Evolutionary conservation across 495 filamentous ascomycete genomes (phyloP).

Genomic region (Aspergillus nanangensis): DNA sequence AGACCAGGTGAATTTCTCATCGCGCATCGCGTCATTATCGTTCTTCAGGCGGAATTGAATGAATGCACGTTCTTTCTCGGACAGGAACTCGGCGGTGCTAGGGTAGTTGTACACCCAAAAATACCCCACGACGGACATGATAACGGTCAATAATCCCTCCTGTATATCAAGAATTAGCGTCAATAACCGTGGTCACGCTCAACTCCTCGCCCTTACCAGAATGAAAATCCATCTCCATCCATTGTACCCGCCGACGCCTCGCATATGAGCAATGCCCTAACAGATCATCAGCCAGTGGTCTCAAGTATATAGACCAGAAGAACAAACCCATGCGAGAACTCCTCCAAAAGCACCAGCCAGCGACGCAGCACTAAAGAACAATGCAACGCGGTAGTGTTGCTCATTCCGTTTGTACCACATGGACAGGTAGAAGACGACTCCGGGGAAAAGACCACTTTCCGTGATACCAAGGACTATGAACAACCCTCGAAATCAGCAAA

Average conservation of each 20-base stretch:
- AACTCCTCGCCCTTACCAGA: slow-evolving; percentile 54
- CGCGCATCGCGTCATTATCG: slow-evolving; percentile 55
- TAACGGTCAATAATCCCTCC: slow-evolving; percentile 67
- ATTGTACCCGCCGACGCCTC: slow-evolving; percentile 55
- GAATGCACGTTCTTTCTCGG: slow-evolving; percentile 55
- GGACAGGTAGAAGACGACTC: slow-evolving; percentile 77
- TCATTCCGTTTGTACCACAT: slow-evolving; percentile 81
- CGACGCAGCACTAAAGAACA: slow-evolving; percentile 72
- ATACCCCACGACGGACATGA: slow-evolving; percentile 58
- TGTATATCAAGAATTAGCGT: slow-evolving; percentile 12
- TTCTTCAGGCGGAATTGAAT: slow-evolving; percentile 56
- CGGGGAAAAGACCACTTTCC: slow-evolving; percentile 62
- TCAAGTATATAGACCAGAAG: neutral
- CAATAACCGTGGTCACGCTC: neutral
- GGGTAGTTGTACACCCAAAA: slow-evolving; percentile 74
- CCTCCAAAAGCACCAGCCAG: slow-evolving; percentile 79
- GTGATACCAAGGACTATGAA: slow-evolving; percentile 32
- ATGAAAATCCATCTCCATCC: slow-evolving; percentile 89
- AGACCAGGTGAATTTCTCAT: slow-evolving; percentile 63
- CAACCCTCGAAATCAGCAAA: neutral
- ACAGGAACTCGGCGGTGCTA: slow-evolving; percentile 61
- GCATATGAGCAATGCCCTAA: slow-evolving; percentile 54
- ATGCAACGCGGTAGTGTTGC: slow-evolving; percentile 64
- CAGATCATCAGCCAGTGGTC: slow-evolving; percentile 2
- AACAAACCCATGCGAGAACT: slow-evolving; percentile 56